phyloP scores from a whole-genome alignment of 2,329 filamentous ascomycete species.

The Raffaelea arxii region DNA sequence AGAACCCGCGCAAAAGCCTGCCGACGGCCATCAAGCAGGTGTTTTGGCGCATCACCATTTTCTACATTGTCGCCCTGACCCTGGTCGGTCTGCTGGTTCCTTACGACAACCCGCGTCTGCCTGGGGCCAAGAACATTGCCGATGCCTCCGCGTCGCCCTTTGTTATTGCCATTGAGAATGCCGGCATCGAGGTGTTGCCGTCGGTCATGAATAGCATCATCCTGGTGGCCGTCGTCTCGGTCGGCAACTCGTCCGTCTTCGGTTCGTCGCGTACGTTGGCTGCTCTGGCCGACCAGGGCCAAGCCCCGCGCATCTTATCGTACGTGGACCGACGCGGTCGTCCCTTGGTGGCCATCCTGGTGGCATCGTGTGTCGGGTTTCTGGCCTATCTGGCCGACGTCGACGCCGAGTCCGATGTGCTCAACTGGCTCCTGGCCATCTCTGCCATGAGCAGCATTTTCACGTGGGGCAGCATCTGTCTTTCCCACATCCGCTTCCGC shows the following conservation, averaged over 20 bases:
- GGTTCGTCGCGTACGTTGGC: constrained; percentile 85
- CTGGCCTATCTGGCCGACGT: constrained; percentile 69
- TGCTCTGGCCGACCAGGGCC: constrained; percentile 77
- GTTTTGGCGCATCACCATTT: constrained; percentile 87
- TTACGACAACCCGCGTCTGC: constrained; percentile 55
- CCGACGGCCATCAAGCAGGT: constrained; percentile 87
- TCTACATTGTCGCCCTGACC: constrained; percentile 76
- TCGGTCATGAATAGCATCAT: constrained; percentile 95
- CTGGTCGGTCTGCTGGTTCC: constrained; percentile 77
- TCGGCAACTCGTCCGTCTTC: constrained; percentile 87
- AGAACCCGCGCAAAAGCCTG: constrained; percentile 70
- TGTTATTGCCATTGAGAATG: constrained; percentile 82
- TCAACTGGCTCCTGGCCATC: constrained; percentile 71
- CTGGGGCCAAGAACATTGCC: constrained; percentile 45
- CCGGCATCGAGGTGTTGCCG: constrained; percentile 70
- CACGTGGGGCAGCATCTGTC: constrained; percentile 76
- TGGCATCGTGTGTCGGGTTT: constrained; percentile 60
- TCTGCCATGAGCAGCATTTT: constrained; percentile 66
- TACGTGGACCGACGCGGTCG: constrained; percentile 80
- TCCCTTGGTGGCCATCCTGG: constrained; percentile 60
- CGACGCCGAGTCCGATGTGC: constrained; percentile 48
- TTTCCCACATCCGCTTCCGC: constrained; percentile 90
- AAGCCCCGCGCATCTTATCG: constrained; percentile 65
- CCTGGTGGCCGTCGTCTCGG: constrained; percentile 78
- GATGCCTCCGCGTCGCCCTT: constrained; percentile 78